Evolutionary conservation across 2,329 filamentous ascomycete species (phyloP).

Genomic region (Zalaria sp.): DNA sequence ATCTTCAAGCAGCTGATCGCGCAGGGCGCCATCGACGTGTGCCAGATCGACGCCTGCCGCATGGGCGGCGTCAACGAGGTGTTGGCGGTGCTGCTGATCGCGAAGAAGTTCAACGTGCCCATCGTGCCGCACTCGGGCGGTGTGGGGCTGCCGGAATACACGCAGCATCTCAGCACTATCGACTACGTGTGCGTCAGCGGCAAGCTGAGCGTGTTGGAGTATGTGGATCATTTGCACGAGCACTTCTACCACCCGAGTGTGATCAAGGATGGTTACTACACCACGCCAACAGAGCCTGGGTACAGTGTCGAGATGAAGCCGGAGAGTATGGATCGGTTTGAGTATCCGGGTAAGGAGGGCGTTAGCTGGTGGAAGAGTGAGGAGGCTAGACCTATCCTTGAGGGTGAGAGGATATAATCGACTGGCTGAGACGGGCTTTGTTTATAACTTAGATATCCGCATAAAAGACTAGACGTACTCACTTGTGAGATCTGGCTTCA

Average conservation of each 20-base stretch:
- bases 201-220: constrained; percentile 72
- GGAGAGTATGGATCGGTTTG: constrained; percentile 68
- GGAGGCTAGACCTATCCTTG: constrained; percentile 61
- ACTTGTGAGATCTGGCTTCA: no score
- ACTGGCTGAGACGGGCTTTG: background rate
- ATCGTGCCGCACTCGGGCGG: constrained; percentile 83
- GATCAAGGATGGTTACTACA: constrained; percentile 76
- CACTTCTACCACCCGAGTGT: constrained; percentile 73
- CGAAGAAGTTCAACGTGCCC: constrained; percentile 63
- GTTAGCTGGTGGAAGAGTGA: constrained; percentile 79
- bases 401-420: constrained; percentile 33
- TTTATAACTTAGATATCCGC: background rate
- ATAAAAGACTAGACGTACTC: background rate
- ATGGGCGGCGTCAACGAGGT: constrained; percentile 87
- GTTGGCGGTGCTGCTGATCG: constrained; percentile 76
- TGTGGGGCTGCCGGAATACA: constrained; percentile 86
- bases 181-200: constrained; percentile 82
- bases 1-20: constrained; percentile 86
- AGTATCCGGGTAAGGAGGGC: constrained; percentile 61
- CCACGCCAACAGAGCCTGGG: constrained; percentile 67
- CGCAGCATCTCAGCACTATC: constrained; percentile 81
- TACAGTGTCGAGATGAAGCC: constrained; percentile 92
- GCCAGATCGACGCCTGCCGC: constrained; percentile 81
- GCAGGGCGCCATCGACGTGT: constrained; percentile 68
- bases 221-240: constrained; percentile 86